Percentiles rank a stretch among this genome's conserved stretches.
phyloP scores from a whole-genome alignment of 768 basidiomycete species.

The Pleurotus sapidus region DNA sequence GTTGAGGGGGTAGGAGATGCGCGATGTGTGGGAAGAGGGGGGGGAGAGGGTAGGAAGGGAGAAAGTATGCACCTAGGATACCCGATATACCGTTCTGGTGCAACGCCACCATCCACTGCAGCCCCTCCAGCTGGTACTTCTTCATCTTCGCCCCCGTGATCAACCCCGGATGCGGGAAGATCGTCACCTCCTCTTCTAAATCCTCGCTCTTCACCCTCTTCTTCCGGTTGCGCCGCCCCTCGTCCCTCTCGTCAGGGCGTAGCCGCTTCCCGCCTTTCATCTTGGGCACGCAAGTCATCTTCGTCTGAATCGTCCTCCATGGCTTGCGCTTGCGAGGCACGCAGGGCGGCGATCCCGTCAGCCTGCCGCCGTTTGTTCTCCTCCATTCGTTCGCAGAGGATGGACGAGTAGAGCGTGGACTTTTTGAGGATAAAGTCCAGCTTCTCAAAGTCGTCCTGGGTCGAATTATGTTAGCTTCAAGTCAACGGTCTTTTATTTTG shows the following conservation, averaged over 20 bases:
- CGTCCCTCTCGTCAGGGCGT: constrained; percentile 15
- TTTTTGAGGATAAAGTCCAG: constrained; percentile 72
- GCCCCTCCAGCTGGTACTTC: constrained; percentile 89
- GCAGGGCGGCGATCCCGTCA: constrained; percentile 19
- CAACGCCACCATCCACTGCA: constrained; percentile 92
- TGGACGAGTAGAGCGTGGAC: constrained; percentile 70
- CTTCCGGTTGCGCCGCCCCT: constrained; percentile 7
- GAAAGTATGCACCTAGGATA: constrained; percentile 28
- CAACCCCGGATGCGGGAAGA: constrained; percentile 71
- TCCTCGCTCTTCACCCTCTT: constrained; percentile 8
- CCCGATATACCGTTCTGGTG: constrained; percentile 85
- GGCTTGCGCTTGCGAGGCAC: constrained; percentile 16
- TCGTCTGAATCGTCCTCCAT: neutral
- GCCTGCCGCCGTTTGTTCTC: constrained; percentile 38
- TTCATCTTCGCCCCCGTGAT: constrained; percentile 86
- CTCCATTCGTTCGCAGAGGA: constrained; percentile 77
- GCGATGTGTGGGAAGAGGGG: neutral
- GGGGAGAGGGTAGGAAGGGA: too few species aligned
- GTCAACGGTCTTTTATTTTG: neutral
- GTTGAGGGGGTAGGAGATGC: too few species aligned
- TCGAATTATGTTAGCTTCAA: neutral
- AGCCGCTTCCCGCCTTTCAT: constrained; percentile 18
- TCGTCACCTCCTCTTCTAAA: constrained; percentile 24
- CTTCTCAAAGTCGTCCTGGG: neutral
- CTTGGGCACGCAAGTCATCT: neutral